phyloP scores from a whole-genome alignment of 1,284 basidiomycete species.

The Cystobasidium sp. region DNA sequence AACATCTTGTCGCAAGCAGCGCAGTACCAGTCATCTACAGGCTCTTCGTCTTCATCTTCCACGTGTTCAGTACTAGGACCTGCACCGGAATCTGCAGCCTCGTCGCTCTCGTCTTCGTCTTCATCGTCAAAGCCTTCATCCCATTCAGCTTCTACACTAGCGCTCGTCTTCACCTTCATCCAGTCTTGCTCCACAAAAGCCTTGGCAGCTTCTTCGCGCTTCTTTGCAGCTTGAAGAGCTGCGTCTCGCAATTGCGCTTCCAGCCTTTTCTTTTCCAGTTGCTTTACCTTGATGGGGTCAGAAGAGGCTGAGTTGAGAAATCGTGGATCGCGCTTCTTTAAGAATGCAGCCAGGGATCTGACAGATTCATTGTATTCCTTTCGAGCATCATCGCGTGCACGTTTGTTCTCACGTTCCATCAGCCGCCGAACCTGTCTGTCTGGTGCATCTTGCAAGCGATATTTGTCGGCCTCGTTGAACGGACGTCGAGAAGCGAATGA shows the following conservation, averaged over 20 bases:
- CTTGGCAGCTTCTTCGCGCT: constrained; percentile 52
- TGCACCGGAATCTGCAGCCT: constrained; percentile 46
- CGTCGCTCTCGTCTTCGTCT: constrained; percentile 40
- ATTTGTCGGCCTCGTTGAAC: constrained; percentile 86
- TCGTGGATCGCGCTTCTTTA: constrained; percentile 43
- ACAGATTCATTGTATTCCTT: constrained; percentile 85
- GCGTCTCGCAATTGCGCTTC: constrained; percentile 49
- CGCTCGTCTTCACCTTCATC: constrained; percentile 60
- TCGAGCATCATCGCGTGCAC: constrained; percentile 80
- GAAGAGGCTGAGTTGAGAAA: constrained; percentile 25
- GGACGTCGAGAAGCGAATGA: constrained; percentile 87
- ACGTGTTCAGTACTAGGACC: constrained; percentile 37
- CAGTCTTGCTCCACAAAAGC: constrained; percentile 54
- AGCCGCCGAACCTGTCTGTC: constrained; percentile 63
- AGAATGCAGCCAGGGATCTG: constrained; percentile 3
- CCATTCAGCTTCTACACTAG: constrained; percentile 41
- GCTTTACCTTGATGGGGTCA: constrained; percentile 31
- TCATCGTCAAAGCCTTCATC: constrained; percentile 49
- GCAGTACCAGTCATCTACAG: constrained; percentile 72
- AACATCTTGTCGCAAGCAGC: constrained; percentile 93
- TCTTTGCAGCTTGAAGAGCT: constrained; percentile 49
- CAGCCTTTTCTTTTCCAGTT: constrained; percentile 65
- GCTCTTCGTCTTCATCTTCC: constrained; percentile 49
- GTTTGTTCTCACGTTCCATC: constrained; percentile 97
- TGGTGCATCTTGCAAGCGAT: constrained; percentile 73